phyloP scores from a whole-genome alignment of 805 yeast genomes.

The Suhomyces tanzawaensis region DNA sequence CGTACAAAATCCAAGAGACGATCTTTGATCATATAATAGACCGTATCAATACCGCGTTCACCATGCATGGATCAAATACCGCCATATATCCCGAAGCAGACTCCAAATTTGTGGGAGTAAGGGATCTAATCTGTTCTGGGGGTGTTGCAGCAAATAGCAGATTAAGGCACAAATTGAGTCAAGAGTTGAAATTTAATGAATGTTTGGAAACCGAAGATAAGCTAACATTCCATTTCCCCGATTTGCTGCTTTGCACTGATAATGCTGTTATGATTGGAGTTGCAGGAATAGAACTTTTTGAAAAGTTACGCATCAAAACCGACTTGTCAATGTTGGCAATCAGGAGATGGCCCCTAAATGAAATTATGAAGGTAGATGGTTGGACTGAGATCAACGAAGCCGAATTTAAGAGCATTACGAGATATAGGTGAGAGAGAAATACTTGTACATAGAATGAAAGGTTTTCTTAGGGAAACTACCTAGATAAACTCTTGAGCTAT shows the following conservation, averaged over 20 bases:
- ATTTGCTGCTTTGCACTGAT: conserved; percentile 76
- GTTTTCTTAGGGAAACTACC: no score
- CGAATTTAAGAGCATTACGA: conserved; percentile 14
- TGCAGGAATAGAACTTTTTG: conserved; percentile 90
- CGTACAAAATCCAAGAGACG: conserved; percentile 58
- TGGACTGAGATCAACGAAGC: conserved; percentile 39
- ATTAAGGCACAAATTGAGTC: conserved; percentile 48
- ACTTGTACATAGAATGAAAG: conserved; percentile 1
- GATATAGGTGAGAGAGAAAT: background rate
- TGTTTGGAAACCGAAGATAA: conserved; percentile 8
- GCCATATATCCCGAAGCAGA: conserved; percentile 21
- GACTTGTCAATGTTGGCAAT: conserved; percentile 59
- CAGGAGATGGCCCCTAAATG: conserved; percentile 78
- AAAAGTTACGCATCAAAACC: conserved; percentile 47
- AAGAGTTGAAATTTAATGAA: conserved; percentile 28
- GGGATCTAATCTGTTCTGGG: conserved; percentile 78
- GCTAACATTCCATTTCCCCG: conserved; percentile 62
- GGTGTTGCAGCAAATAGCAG: conserved; percentile 84
- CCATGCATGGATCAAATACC: conserved; percentile 26
- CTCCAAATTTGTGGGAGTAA: conserved; percentile 41
- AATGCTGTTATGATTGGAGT: conserved; percentile 97
- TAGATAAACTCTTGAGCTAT: no score
- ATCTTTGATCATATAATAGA: conserved; percentile 72
- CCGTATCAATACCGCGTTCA: conserved; percentile 54
- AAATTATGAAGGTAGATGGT: conserved; percentile 48